Evolutionary conservation across 2,329 filamentous ascomycete genomes (phyloP), one percentile per base, ranked within the genome.

Genomic region (Dothistroma pini): DNA sequence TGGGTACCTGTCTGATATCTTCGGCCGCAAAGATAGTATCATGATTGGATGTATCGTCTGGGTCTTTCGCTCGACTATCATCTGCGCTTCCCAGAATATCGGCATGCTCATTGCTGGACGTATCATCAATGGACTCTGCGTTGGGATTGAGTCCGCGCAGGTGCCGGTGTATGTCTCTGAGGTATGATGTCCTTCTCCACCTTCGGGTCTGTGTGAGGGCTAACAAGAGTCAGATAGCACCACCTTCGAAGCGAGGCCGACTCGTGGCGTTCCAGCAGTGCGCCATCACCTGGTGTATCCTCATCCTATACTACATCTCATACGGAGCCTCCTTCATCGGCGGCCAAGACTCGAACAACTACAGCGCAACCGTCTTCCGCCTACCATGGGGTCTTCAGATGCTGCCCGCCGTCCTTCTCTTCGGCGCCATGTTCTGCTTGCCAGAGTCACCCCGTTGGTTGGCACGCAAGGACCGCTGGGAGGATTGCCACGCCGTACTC

Each of bases 211-310:
- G 9, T 11, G 41, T 8, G 2, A 25, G 48, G 6, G 21, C 48
- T 51, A 21, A 88, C 67, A 85, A 22, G n/a, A n/a, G n/a, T n/a
- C n/a, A 89, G 71, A 79, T 88, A 34, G 83, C 86, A 25, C 83
- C 83, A 56, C 80, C 81, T 2, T 74, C 73, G 29, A 78, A 76
- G 65, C 81, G 87, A 62, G 87, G 87, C n/a, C 81, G 85, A 50
- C 79, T 91, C 35, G 86, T 91, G 19, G 85, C 86, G 59, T 83
- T 85, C 49, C 88, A 91, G 72, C 88, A 91, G 72, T 88, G 87
- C 78, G 86, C 88, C 31, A 90, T 91, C 62, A 89, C 88, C 66
- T 70, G 68, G 68, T 68, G 85, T 64, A 88, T 88, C 64, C 70
- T 88, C 56, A 86, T 88, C 75, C 87, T 88, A 83, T 89, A 87